phyloP scores from a whole-genome alignment of 2,329 filamentous ascomycete genomes.

The Metarhizium anisopliae region DNA sequence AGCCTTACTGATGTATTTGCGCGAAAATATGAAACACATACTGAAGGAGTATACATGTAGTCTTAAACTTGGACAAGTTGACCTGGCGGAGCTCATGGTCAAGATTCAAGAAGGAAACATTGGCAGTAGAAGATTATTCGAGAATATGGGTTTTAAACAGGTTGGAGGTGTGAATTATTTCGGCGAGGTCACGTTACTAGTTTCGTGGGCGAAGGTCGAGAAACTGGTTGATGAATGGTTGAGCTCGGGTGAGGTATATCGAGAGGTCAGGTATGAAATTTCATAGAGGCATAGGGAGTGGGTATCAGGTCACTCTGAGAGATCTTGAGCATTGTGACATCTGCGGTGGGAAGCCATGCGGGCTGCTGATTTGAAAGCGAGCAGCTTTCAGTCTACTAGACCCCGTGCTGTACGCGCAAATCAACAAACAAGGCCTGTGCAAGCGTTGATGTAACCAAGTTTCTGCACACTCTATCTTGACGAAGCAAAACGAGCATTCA shows the following conservation, averaged over 20 bases:
- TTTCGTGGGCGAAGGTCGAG: constrained; percentile 22
- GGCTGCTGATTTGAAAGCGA: too few relatives aligned
- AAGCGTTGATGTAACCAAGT: too few relatives aligned
- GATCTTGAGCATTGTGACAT: too few relatives aligned
- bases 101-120: constrained; percentile 51
- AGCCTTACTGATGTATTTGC: constrained; percentile 62
- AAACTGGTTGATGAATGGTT: constrained; percentile 16
- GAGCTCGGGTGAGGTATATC: constrained; percentile 11
- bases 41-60: constrained; percentile 32
- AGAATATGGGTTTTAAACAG: constrained; percentile 41
- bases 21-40: constrained; percentile 41
- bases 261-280: constrained; percentile 14
- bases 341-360: too few relatives aligned
- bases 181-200: constrained; percentile 46
- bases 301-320: too few relatives aligned
- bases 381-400: too few relatives aligned
- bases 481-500: too few relatives aligned
- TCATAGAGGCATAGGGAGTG: neutral
- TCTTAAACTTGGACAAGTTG: constrained; percentile 1
- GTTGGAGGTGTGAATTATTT: constrained; percentile 49
- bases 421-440: too few relatives aligned
- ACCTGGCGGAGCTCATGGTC: constrained; percentile 34
- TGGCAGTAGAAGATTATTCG: constrained; percentile 42
- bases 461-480: too few relatives aligned
- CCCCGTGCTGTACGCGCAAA: too few relatives aligned